Evolutionary conservation across 139 green algal genomes (phyloP).

Genomic region (Chlorokybus atmophyticus): DNA sequence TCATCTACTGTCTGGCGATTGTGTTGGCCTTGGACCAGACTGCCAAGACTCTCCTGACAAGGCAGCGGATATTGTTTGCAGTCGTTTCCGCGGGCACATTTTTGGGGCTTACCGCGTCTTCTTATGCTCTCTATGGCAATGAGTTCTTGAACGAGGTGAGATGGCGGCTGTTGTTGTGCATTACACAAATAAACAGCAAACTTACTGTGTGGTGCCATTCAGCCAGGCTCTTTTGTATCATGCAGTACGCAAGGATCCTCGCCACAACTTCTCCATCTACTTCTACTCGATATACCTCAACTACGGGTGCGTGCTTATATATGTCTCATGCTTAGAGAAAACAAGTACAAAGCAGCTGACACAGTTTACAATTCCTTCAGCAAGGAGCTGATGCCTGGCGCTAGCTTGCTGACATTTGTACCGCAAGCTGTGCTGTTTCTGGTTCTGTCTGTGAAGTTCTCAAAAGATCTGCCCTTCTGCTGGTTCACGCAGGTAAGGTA

Average conservation of each 20-base stretch:
- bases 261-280: constrained; percentile 86
- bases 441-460: constrained; percentile 14
- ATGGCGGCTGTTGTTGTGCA: background rate
- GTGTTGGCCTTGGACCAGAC: constrained; percentile 11
- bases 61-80: background rate
- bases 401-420: too few species aligned
- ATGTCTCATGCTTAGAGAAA: too few species aligned
- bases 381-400: too few species aligned
- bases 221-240: constrained; percentile 83
- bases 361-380: too few species aligned
- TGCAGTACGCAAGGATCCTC: constrained; percentile 48
- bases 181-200: too few species aligned
- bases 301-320: background rate
- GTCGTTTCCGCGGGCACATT: background rate
- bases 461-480: constrained; percentile 30
- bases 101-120: background rate
- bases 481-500: constrained; percentile 32
- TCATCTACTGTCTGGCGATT: constrained; percentile 65
- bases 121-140: background rate
- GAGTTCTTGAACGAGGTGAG: constrained; percentile 5
- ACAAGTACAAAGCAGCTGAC: too few species aligned
- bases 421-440: constrained; percentile 4
- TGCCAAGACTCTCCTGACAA: background rate
- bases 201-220: too few species aligned
- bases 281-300: constrained; percentile 71